phyloP scores from a whole-genome alignment of 176 grass and related monocot species.

The Triticum monococcum region DNA sequence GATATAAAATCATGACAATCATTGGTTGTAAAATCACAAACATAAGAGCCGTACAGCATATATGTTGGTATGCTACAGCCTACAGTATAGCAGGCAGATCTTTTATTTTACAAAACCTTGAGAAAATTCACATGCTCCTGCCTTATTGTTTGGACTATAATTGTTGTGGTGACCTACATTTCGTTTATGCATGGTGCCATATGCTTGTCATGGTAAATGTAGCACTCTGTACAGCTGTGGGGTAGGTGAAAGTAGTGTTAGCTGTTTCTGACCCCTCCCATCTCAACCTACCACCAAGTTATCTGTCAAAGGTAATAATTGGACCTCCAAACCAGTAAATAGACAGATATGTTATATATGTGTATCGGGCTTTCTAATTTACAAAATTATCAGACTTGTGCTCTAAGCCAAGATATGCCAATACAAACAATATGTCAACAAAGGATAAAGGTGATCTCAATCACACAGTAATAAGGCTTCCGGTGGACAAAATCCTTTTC shows the following conservation, averaged over 20 bases:
- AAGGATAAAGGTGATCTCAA: conserved; percentile 20
- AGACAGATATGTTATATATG: neutral
- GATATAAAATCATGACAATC: neutral
- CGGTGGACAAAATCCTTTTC: neutral
- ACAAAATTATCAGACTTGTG: conserved; percentile 23
- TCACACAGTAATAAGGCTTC: conserved; percentile 16
- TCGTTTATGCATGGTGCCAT: neutral
- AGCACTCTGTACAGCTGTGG: neutral
- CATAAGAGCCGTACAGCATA: neutral
- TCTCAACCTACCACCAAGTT: conserved; percentile 17
- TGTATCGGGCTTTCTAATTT: conserved; percentile 14
- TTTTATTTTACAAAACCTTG: neutral
- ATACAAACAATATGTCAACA: conserved; percentile 5
- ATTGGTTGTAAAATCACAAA: neutral
- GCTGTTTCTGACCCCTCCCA: conserved; percentile 15
- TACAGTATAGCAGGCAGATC: neutral
- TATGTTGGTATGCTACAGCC: neutral
- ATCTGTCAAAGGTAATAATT: conserved; percentile 18
- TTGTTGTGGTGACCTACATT: conserved; percentile 13
- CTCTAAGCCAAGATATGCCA: conserved; percentile 32
- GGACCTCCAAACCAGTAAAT: conserved; percentile 13
- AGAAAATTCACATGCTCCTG: neutral
- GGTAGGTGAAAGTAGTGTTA: conserved; percentile 25
- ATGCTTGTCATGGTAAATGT: conserved; percentile 14
- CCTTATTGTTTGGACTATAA: neutral